Base-by-base conservation (phyloP, 768 basidiomycete species). In the Mycena polygramma region DNA sequence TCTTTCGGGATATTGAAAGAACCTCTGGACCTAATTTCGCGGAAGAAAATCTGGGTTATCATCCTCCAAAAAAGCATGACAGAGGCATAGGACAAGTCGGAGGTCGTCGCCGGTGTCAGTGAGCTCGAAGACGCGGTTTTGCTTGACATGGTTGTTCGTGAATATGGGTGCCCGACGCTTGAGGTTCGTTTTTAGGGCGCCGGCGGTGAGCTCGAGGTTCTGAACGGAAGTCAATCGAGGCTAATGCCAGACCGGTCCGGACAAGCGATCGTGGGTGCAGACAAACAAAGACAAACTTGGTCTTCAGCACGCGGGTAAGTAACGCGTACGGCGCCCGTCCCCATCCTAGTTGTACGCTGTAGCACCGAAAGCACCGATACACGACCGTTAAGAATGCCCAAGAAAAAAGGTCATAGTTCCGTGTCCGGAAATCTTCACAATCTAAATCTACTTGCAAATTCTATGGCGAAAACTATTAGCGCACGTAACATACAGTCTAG, bases 11-110 rank as follows among this genome's bases (percentile, higher is more conserved):
- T 94, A 79, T 98, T 94, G 87, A 94, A 98, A 41, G 96, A 94
- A 59, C 97, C 95, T 80, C 97, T 86, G 5, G 96, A 94, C 68
- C 97, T 88, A 75, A 98, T 92, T 83, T 99, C 97, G 74, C 97
- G 86, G 84, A 99, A 99, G 87, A 99, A 99, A 74, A 99, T 91
- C 81, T 94, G 94, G 73, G 94, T 95, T 66, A 97, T 87, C 3
- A 87, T 84, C 66, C 92, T 84, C 94, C 94, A 97, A 81, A 97
- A 95, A 55, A 93, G 78, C 80, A 97, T 89, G 48, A 90, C 90
- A 35, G 89, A 84, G 77, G 96, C 93, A 78, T 96, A 96, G 63
- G 81, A 74, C 45, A 69, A 36, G 45, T 66, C 64, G 1, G 64
- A 67, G 11, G 69, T 36, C n/a, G 48, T 15, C 26, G 45, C 36